Conservation (phyloP, 228 moss, liverwort and hornwort genomes). For the Sphagnum magellanicum region DNA sequence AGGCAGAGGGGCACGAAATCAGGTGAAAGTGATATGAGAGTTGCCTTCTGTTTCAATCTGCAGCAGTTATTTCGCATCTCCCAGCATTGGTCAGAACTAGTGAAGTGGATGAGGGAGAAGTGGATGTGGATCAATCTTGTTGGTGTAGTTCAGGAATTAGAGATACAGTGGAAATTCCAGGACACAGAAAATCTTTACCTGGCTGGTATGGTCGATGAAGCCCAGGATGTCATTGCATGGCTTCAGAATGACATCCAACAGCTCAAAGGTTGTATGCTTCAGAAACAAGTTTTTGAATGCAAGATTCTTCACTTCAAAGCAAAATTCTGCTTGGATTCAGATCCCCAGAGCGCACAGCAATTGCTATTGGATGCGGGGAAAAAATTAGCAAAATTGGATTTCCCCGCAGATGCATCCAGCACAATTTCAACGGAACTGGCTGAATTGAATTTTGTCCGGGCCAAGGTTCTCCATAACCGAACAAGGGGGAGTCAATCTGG, state of each 20-base stretch:
- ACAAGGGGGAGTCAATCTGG: slow-evolving; percentile 1
- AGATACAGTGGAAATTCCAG: not conserved
- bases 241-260: not conserved
- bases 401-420: not conserved
- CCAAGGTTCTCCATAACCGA: not conserved
- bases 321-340: not conserved
- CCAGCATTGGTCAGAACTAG: slow-evolving; percentile 6
- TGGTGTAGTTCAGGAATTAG: slow-evolving; percentile 2
- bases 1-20: not conserved
- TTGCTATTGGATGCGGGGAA: not conserved
- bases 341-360: not conserved
- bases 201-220: slow-evolving; percentile 1
- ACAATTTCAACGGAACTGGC: not conserved
- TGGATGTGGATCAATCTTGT: slow-evolving; percentile 15
- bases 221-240: not conserved
- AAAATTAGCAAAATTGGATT: not conserved
- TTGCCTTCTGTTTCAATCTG: slow-evolving; percentile 18
- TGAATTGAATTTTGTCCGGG: not conserved
- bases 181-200: slow-evolving; percentile 3
- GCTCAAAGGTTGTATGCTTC: not conserved
- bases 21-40: slow-evolving; percentile 24
- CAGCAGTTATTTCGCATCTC: slow-evolving; percentile 7
- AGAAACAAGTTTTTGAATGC: not conserved
- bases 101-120: slow-evolving; percentile 14
- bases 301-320: not conserved